Evolutionary conservation across 202 grass and related monocot genomes (phyloP).

Genomic region (Schoenoplectus tabernaemontani): DNA sequence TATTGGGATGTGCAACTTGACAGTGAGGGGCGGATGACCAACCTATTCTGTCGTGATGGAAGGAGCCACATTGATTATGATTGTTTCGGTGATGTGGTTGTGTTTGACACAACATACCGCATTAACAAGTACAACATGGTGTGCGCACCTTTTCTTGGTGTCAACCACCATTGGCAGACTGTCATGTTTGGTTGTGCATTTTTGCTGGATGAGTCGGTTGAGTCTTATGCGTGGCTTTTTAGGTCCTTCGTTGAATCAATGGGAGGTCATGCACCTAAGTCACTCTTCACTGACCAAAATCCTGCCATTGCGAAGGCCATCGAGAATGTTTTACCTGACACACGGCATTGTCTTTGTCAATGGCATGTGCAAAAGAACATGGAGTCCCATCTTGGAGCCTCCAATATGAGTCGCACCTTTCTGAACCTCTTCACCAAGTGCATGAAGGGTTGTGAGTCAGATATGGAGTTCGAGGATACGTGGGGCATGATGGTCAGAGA

Average conservation of each 20-base stretch:
- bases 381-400: slow-evolving; percentile 43
- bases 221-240: slow-evolving; percentile 64
- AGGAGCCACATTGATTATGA: slow-evolving; percentile 54
- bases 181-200: slow-evolving; percentile 68
- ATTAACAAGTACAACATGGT: slow-evolving; percentile 57
- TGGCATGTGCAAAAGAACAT: slow-evolving; percentile 49
- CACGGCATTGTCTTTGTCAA: slow-evolving; percentile 46
- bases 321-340: slow-evolving; percentile 43
- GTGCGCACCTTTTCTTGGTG: slow-evolving; percentile 59
- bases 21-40: slow-evolving; percentile 45
- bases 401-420: slow-evolving; percentile 44
- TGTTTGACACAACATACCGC: slow-evolving; percentile 57
- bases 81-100: slow-evolving; percentile 60
- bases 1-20: slow-evolving; percentile 69
- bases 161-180: slow-evolving; percentile 61
- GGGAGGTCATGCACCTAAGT: slow-evolving; percentile 52
- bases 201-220: slow-evolving; percentile 44
- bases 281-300: slow-evolving; percentile 69
- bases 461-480: slow-evolving; percentile 58
- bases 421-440: slow-evolving; percentile 53
- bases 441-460: slow-evolving; percentile 59
- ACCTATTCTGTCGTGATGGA: slow-evolving; percentile 66
- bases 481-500: slow-evolving; percentile 56
- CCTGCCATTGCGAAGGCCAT: slow-evolving; percentile 52
- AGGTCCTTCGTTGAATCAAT: slow-evolving; percentile 66